Evolutionary conservation across 805 yeast genomes (phyloP), one percentile per base, ranked within the genome.

Genomic region (Myxozyma neotropica): DNA sequence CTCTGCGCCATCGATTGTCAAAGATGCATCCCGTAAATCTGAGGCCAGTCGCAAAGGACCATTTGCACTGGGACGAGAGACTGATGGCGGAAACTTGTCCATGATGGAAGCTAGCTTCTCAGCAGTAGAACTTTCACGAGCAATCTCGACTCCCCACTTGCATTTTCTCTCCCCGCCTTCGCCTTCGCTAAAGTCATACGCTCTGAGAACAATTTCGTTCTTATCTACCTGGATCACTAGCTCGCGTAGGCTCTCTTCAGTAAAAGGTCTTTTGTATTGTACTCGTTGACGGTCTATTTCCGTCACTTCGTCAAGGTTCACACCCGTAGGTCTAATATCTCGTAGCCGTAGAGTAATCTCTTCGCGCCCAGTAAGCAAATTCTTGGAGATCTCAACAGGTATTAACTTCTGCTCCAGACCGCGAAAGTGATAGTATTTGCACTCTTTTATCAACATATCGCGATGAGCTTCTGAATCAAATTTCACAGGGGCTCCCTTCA

Each of bases 321-420:
- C 53, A 3, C 65, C 65, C 33, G 42, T 42, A 3, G 65, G 55
- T 45, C 61, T 74, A 19, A 86, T 43, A 70, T 87, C 85, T 36
- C 70, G 65, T 38, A 85, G 59, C 27, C 77, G 71, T 1, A 89
- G 57, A 0, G 82, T 65, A 8, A 91, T 87, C 65, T 87, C 94
- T 64, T 84, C 83, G 1, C 67, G 62, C 1, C 70, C 66, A 0
- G 77, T 69, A 63, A 82, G 77, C 0, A 89, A 87, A 66, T 88
- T 86, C 48, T 71, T 71, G 1, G 74, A 60, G 12, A 87, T 77
- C 27, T 71, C 71, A 66, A 80, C 82, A 50, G 80, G 80, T n/a
- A 87, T 72, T 24, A 91, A 70, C 60, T 79, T 73, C 73, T 90
- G 96, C 70, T 88, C 95, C 39, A 91, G 75, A 38, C 84, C 90